These are phyloP conservation scores for Aspergillus uvarum DNA, from an alignment of 2,329 filamentous ascomycete genomes.

Conservation along the genomic window DNA sequence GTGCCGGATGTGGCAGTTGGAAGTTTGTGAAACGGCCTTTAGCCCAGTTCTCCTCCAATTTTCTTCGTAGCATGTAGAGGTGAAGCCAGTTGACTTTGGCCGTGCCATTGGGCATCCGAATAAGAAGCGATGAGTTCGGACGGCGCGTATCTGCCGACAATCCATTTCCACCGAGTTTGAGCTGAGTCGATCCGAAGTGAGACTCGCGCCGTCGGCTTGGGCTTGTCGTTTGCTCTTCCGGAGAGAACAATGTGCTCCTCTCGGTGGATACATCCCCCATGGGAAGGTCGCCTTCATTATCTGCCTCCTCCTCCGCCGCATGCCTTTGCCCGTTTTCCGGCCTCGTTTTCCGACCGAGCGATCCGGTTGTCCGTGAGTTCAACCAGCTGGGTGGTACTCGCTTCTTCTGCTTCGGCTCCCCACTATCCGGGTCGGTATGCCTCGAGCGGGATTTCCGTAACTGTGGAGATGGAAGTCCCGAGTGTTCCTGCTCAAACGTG, in stretches of 20 bases:
- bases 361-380: constrained; percentile 38
- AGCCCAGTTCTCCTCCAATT: constrained; percentile 89
- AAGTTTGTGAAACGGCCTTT: constrained; percentile 80
- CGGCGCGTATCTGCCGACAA: constrained; percentile 18
- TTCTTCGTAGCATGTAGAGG: constrained; percentile 81
- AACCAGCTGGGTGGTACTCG: constrained; percentile 49
- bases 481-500: constrained; percentile 60
- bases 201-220: constrained; percentile 15
- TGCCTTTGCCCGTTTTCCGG: constrained; percentile 6
- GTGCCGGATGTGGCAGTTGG: constrained; percentile 79
- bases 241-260: constrained; percentile 14
- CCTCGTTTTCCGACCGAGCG: constrained; percentile 3
- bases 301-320: constrained; percentile 22
- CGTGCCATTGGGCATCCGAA: constrained; percentile 34
- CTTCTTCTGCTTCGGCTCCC: constrained; percentile 55
- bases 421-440: constrained; percentile 48
- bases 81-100: constrained; percentile 84
- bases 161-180: constrained; percentile 15
- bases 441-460: constrained; percentile 49
- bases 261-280: constrained; percentile 43
- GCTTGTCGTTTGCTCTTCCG: constrained; percentile 20
- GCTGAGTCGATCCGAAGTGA: constrained; percentile 8
- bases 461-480: constrained; percentile 36
- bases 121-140: constrained; percentile 34
- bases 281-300: constrained; percentile 43